Evolutionary conservation across 2,329 filamentous ascomycete genomes (phyloP), one percentile per base, ranked within the genome.

Genomic region (Hysterium pulicare): DNA sequence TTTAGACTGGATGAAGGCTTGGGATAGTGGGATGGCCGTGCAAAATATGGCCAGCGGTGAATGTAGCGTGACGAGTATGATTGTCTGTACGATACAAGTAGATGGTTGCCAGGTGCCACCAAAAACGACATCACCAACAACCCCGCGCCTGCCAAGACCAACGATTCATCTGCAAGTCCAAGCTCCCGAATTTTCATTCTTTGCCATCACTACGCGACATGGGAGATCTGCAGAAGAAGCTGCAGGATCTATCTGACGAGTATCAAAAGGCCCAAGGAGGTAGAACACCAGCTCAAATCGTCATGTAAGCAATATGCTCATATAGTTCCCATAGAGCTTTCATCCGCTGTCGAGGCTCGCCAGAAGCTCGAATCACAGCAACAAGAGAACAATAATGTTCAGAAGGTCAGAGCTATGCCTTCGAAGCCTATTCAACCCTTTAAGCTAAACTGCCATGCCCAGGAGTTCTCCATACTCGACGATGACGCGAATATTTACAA

Each of bases 401-500:
- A 94, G 66, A 86, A 87, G 71, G 87, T 88, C 54, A 33, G 67
- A 30, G 16, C 5, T 4, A 33, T 22, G 9, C 11, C 9, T 16
- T 22, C 20, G 5, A 13, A 37, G 16, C 8, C 17, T n/a, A n/a
- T n/a, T n/a, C n/a, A n/a, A n/a, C n/a, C n/a, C n/a, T n/a, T n/a
- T n/a, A n/a, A 33, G 4, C 13, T 26, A 8, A 9, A 11, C 15
- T 16, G 5, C 4, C 5, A n/a, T n/a, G 16, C 7, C n/a, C 50
- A 93, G 84, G 91, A 97, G 68, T 97, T 97, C 66, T 76, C 81
- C 31, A 77, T 78, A 41, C 76, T 97, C 45, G 80, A 83, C 56
- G 84, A 90, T 28, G 86, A 85, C 55, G 86, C 94, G 59, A 88
- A 83, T 50, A 95, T 98, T 67, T 98, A 95, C 80, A 98, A 97